These are phyloP conservation scores for Kalaharituber pfeilii DNA, from an alignment of 2,329 filamentous ascomycete genomes.

Conservation along the genomic window DNA sequence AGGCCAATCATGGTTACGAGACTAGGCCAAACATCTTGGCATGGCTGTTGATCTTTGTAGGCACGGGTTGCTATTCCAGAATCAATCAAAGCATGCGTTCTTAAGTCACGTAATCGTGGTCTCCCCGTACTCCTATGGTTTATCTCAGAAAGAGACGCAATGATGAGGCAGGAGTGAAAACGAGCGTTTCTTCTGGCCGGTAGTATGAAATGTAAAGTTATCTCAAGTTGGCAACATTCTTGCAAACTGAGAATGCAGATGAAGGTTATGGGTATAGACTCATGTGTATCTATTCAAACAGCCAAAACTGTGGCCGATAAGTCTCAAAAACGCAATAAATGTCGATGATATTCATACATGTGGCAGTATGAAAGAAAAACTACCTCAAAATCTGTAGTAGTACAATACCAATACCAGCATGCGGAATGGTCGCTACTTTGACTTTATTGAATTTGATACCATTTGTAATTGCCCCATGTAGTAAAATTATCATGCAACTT, in stretches of 20 bases:
- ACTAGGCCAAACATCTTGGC: conserved; percentile 14
- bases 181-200: conserved; percentile 11
- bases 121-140: background rate
- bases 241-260: no score
- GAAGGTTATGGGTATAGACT: no score
- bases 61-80: conserved; percentile 7
- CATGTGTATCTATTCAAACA: no score
- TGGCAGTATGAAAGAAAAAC: no score
- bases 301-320: no score
- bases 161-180: conserved; percentile 10
- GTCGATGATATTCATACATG: no score
- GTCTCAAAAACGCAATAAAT: no score
- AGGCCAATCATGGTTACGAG: no score
- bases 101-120: conserved; percentile 1
- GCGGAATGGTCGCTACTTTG: conserved; percentile 46
- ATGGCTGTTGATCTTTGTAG: conserved; percentile 9
- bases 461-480: conserved; percentile 46
- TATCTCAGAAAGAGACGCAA: conserved; percentile 5
- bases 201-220: no score
- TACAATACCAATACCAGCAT: conserved; percentile 61
- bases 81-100: conserved; percentile 14
- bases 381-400: conserved; percentile 49
- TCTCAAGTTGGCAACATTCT: no score
- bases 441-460: conserved; percentile 54
- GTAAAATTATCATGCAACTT: conserved; percentile 34